A percentile compares a stretch with the other conserved stretches of the same genome.
Conservation (phyloP, 306 rosid species). For the Crotalaria pallida region DNA sequence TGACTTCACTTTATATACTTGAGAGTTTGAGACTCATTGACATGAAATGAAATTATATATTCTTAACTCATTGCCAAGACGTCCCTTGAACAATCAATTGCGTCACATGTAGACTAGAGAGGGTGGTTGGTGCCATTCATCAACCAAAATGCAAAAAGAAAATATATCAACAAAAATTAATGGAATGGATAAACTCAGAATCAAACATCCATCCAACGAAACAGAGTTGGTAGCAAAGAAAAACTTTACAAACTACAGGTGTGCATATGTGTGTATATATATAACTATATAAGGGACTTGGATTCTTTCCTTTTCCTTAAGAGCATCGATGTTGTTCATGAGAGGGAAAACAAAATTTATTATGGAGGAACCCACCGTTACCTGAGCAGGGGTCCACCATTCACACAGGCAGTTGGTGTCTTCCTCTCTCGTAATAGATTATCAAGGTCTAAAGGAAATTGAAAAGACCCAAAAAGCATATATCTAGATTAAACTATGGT, state of each 20-base stretch:
- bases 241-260: conserved; percentile 23
- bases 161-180: conserved; percentile 22
- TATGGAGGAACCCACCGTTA: conserved; percentile 4
- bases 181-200: conserved; percentile 22
- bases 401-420: conserved; percentile 2
- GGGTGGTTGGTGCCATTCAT: not conserved
- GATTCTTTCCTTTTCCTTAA: conserved; percentile 17
- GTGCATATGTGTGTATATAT: not conserved
- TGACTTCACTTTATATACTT: not conserved
- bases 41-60: conserved; percentile 22
- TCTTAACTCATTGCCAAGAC: conserved; percentile 2
- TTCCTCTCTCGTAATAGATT: conserved; percentile 21
- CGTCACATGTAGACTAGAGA: conserved; percentile 12
- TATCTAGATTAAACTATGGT: conserved; percentile 20
- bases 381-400: not conserved
- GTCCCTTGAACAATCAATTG: conserved; percentile 17
- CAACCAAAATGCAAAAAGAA: conserved; percentile 2
- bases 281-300: conserved; percentile 12
- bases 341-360: conserved; percentile 16
- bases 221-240: conserved; percentile 9
- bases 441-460: conserved; percentile 16
- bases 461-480: conserved; percentile 15
- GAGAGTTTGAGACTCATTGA: conserved; percentile 15
- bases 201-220: conserved; percentile 26
- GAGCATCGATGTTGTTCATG: not conserved